These are phyloP conservation scores for Rhodamnia argentea DNA, from an alignment of 345 rosid genomes.

Conservation along the genomic window DNA sequence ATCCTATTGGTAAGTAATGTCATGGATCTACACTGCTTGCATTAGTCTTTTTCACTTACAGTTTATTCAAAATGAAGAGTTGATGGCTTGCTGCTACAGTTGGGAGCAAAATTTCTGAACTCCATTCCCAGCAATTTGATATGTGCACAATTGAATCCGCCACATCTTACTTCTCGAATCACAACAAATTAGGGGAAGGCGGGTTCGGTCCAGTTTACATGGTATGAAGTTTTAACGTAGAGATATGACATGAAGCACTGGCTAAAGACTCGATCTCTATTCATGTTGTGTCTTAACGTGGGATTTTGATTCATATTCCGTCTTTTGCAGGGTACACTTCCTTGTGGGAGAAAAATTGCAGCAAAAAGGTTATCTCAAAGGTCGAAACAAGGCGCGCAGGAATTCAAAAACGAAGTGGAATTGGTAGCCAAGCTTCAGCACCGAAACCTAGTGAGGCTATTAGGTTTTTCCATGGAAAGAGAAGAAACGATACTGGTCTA, in stretches of 20 bases:
- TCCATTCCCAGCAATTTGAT: not conserved
- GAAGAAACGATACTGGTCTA: constrained; percentile 13
- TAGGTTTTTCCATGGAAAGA: constrained; percentile 11
- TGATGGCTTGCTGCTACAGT: not conserved
- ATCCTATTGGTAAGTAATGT: not conserved
- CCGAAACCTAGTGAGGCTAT: constrained; percentile 12
- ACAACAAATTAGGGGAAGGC: constrained; percentile 36
- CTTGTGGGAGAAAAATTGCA: constrained; percentile 1
- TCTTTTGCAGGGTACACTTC: not conserved
- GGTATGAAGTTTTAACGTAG: not conserved
- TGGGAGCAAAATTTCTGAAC: not conserved
- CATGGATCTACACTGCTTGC: not conserved
- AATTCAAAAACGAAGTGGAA: constrained; percentile 13
- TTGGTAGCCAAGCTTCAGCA: constrained; percentile 18
- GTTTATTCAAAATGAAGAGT: not conserved
- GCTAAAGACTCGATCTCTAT: not conserved
- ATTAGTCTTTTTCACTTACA: not conserved
- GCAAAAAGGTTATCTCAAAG: constrained; percentile 9
- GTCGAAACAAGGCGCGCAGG: constrained; percentile 18
- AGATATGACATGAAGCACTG: not conserved
- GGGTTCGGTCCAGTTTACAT: constrained; percentile 36
- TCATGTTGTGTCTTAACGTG: not conserved
- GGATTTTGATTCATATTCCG: not conserved
- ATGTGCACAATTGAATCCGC: constrained; percentile 1
- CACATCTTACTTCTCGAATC: constrained; percentile 20